Conservation (phyloP, 495 filamentous ascomycete species). For the Penicillium flavigenum region DNA sequence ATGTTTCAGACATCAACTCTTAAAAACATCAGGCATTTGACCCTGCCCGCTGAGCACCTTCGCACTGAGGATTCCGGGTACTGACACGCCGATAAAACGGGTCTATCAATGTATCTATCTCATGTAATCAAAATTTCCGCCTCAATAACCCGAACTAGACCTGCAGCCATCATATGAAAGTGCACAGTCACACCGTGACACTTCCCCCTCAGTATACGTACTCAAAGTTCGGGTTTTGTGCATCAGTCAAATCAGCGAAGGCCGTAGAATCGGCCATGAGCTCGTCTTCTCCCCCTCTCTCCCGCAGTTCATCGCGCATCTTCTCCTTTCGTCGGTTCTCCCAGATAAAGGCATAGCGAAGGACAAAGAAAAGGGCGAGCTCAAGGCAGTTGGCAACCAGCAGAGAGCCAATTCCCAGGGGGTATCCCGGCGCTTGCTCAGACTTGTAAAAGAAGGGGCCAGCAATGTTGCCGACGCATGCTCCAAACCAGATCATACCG, state of each 20-base stretch:
- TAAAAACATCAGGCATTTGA: too few relatives aligned
- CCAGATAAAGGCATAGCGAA: slow-evolving; percentile 38
- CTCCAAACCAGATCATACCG: slow-evolving; percentile 49
- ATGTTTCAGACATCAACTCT: too few relatives aligned
- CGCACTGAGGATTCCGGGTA: not conserved
- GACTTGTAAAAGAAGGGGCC: slow-evolving; percentile 59
- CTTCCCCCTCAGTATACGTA: slow-evolving; percentile 22
- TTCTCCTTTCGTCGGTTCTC: slow-evolving; percentile 45
- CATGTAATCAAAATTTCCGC: not conserved
- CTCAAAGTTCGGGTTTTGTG: slow-evolving; percentile 48
- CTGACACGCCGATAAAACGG: not conserved
- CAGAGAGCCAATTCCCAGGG: slow-evolving; percentile 54
- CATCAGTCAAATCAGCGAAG: slow-evolving; percentile 55
- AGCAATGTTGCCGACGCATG: slow-evolving; percentile 47
- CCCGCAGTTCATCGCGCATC: slow-evolving; percentile 9
- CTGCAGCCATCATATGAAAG: not conserved
- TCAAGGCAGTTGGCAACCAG: slow-evolving; percentile 52
- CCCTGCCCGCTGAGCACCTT: too few relatives aligned
- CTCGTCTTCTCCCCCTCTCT: not conserved
- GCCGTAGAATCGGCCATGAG: slow-evolving; percentile 49
- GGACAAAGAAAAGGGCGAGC: slow-evolving; percentile 38
- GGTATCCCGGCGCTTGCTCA: slow-evolving; percentile 47
- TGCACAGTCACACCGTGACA: not conserved
- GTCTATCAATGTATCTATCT: not conserved
- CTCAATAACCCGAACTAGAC: not conserved